Conservation (phyloP, 805 yeast species). For the Metschnikowia lochheadii region DNA sequence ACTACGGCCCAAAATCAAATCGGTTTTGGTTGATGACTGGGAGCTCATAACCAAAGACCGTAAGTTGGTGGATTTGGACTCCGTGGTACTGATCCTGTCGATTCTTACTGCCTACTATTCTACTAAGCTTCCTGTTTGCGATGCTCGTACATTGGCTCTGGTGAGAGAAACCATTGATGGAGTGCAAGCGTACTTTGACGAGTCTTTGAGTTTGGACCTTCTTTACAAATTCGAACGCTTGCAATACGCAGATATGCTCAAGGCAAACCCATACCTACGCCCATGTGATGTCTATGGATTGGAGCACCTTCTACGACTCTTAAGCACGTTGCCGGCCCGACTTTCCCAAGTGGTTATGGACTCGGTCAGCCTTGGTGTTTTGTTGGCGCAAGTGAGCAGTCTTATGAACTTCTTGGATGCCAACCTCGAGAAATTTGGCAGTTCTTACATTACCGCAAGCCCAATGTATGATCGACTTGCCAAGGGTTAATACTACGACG, state of each 20-base stretch:
- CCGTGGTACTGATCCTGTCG: slow-evolving; percentile 46
- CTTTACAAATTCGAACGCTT: slow-evolving; percentile 75
- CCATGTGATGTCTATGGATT: slow-evolving; percentile 53
- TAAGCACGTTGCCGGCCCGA: slow-evolving; percentile 79
- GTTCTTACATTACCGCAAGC: slow-evolving; percentile 35
- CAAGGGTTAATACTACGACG: neutral
- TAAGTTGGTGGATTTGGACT: slow-evolving; percentile 64
- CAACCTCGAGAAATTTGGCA: slow-evolving; percentile 33
- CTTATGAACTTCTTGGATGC: slow-evolving; percentile 50
- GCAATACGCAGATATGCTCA: slow-evolving; percentile 50
- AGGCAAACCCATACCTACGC: neutral
- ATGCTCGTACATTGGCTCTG: slow-evolving; percentile 19
- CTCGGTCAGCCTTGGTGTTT: slow-evolving; percentile 54
- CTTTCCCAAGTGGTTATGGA: slow-evolving; percentile 79
- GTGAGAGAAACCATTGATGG: slow-evolving; percentile 70
- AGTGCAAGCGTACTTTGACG: slow-evolving; percentile 67
- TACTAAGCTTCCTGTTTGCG: slow-evolving; percentile 14
- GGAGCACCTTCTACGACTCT: slow-evolving; percentile 74
- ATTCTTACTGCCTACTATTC: slow-evolving; percentile 53
- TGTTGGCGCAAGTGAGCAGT: slow-evolving; percentile 52
- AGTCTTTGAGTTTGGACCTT: slow-evolving; percentile 61
- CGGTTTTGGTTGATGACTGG: slow-evolving; percentile 87
- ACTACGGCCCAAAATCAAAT: slow-evolving; percentile 65
- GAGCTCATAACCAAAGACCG: slow-evolving; percentile 81
- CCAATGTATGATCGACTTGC: slow-evolving; percentile 38